phyloP scores from a whole-genome alignment of 257 asterid species.

The Primulina tabacum region DNA sequence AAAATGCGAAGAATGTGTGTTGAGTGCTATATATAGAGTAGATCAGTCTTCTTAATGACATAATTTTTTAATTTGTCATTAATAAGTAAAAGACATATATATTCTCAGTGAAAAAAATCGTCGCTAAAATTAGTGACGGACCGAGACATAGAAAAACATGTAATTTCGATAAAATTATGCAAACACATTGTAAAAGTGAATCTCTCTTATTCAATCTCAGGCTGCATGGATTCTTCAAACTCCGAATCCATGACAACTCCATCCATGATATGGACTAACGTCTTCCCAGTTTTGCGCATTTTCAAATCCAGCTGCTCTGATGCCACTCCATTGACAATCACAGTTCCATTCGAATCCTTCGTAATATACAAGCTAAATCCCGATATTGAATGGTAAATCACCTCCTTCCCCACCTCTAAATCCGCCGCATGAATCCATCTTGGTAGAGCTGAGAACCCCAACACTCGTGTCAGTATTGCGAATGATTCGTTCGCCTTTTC shows the following conservation, averaged over 20 bases:
- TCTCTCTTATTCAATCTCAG: slow-evolving; percentile 1
- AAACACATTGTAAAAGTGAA: no score
- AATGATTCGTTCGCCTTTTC: slow-evolving; percentile 31
- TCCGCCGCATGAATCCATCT: slow-evolving; percentile 27
- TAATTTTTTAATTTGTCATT: no score
- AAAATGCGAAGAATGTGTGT: no score
- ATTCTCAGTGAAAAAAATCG: no score
- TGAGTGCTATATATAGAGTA: no score
- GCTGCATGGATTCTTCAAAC: neutral
- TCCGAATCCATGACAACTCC: neutral
- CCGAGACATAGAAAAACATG: no score
- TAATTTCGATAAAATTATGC: no score
- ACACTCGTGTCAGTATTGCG: slow-evolving; percentile 38
- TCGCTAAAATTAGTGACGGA: no score
- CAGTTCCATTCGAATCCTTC: slow-evolving; percentile 31
- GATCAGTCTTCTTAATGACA: no score
- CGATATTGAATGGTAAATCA: slow-evolving; percentile 35
- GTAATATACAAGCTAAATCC: slow-evolving; percentile 33
- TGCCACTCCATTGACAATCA: slow-evolving; percentile 35
- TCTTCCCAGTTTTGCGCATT: slow-evolving; percentile 11
- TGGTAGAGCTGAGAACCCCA: slow-evolving; percentile 45
- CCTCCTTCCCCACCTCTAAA: slow-evolving; percentile 26
- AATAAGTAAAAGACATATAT: no score
- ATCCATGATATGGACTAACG: slow-evolving; percentile 28
- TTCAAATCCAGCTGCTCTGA: slow-evolving; percentile 32